Conservation (phyloP, 352 stramenopile species). For the Thalassiosira allenii region DNA sequence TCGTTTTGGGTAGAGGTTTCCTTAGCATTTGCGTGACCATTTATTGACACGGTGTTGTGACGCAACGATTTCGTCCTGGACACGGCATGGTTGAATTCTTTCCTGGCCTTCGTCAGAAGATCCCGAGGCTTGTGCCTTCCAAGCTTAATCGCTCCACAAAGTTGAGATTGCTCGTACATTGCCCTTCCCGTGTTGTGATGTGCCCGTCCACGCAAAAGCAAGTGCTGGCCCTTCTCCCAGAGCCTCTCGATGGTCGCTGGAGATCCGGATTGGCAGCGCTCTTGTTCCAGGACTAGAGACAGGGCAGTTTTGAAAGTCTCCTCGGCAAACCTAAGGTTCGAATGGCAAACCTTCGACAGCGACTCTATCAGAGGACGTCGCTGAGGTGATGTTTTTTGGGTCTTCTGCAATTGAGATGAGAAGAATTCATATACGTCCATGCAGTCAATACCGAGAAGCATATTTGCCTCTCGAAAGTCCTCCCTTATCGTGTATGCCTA, state of each 20-base stretch:
- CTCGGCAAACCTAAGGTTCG: constrained; percentile 7
- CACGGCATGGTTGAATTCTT: constrained; percentile 37
- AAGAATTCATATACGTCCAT: constrained; percentile 43
- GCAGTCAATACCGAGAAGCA: constrained; percentile 42
- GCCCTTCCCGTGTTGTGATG: constrained; percentile 51
- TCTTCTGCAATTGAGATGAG: constrained; percentile 22
- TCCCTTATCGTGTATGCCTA: constrained; percentile 43
- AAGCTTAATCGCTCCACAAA: no score
- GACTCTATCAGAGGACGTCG: not conserved
- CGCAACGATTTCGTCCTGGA: constrained; percentile 16
- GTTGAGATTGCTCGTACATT: constrained; percentile 33
- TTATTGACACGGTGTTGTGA: constrained; percentile 32
- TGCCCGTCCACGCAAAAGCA: constrained; percentile 48
- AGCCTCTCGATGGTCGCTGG: constrained; percentile 16
- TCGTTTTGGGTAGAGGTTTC: constrained; percentile 15
- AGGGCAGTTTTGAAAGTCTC: constrained; percentile 46
- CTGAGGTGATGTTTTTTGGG: not conserved
- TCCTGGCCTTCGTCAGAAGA: constrained; percentile 28
- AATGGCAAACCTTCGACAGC: not conserved
- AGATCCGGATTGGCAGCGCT: constrained; percentile 18
- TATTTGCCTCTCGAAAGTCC: constrained; percentile 49
- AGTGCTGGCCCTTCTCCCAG: constrained; percentile 46
- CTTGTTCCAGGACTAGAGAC: constrained; percentile 32
- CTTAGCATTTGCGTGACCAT: constrained; percentile 24
- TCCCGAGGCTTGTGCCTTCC: not conserved